Percentiles rank a stretch among this genome's conserved stretches.
Evolutionary conservation across 2,329 filamentous ascomycete genomes (phyloP).

Genomic region (Aspergillus pseudoviridinutans): DNA sequence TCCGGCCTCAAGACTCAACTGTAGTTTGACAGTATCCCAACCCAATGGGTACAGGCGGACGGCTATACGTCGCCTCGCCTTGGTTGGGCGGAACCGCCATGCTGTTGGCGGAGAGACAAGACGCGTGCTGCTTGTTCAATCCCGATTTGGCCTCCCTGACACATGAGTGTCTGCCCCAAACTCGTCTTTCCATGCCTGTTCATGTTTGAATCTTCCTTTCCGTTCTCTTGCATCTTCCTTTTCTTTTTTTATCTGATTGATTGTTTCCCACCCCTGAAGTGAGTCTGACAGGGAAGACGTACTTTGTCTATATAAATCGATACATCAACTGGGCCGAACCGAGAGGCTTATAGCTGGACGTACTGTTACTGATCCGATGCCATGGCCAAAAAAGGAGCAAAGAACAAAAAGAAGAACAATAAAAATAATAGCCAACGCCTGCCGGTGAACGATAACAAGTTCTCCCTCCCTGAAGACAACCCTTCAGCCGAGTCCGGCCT

Average conservation of each 20-base stretch:
- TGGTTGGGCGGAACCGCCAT: constrained; percentile 22
- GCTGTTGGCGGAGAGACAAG: constrained; percentile 26
- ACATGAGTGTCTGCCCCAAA: constrained; percentile 22
- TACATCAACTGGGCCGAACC: constrained; percentile 13
- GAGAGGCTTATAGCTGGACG: constrained; percentile 16
- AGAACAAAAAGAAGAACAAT: constrained; percentile 34
- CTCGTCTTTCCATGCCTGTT: constrained; percentile 21
- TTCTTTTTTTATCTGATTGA: constrained; percentile 8
- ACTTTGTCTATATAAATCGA: constrained; percentile 24
- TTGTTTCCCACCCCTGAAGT: constrained; percentile 11
- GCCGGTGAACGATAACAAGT: constrained; percentile 25
- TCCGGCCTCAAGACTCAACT: constrained; percentile 26
- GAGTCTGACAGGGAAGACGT: constrained; percentile 23
- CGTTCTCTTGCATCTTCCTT: constrained; percentile 16
- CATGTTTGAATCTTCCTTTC: constrained; percentile 16
- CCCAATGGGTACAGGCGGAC: constrained; percentile 24
- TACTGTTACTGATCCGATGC: constrained; percentile 30
- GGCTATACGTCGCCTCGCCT: constrained; percentile 35
- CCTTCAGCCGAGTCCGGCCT: constrained; percentile 21
- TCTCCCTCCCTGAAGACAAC: constrained; percentile 18
- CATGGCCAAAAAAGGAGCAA: constrained; percentile 35
- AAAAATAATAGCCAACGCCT: constrained; percentile 23
- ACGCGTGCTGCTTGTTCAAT: constrained; percentile 23
- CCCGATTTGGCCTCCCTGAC: constrained; percentile 24
- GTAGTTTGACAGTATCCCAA: constrained; percentile 26